Percentiles rank a stretch among this genome's conserved stretches.
These are phyloP conservation scores for Stenocarpella maydis DNA, from an alignment of 2,329 filamentous ascomycete genomes.

Conservation along the genomic window DNA sequence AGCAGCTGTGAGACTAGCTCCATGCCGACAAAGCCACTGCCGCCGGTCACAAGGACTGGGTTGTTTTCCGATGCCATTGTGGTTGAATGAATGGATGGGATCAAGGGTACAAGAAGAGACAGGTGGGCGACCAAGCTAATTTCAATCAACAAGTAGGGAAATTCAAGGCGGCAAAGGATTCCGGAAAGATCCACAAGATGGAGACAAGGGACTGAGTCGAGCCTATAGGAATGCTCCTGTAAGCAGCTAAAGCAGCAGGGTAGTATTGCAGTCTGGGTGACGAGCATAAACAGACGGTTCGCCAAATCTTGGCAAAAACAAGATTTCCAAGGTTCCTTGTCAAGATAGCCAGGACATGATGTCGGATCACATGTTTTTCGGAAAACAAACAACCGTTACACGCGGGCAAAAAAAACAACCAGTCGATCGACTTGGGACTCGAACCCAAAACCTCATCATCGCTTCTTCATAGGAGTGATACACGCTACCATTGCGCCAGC, in stretches of 20 bases:
- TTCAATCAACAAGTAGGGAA: slow-evolving; percentile 4
- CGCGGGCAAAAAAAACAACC: not conserved
- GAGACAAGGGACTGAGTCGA: slow-evolving; percentile 1
- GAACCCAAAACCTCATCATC: slow-evolving; percentile 24
- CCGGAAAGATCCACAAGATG: slow-evolving; percentile 13
- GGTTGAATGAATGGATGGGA: not conserved
- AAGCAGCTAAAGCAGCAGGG: slow-evolving; percentile 7
- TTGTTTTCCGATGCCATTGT: not conserved
- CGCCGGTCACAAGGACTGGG: slow-evolving; percentile 63
- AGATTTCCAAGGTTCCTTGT: too few species aligned
- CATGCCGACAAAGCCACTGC: slow-evolving; percentile 69
- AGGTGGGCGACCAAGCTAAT: not conserved
- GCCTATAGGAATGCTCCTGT: slow-evolving; percentile 13
- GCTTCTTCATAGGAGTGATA: slow-evolving; percentile 9
- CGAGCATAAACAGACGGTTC: not conserved
- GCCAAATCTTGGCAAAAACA: not conserved
- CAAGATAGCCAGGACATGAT: not conserved
- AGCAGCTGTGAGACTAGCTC: slow-evolving; percentile 47
- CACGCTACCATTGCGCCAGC: slow-evolving; percentile 25
- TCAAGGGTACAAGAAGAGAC: not conserved
- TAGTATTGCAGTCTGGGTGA: not conserved
- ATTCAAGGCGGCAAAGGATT: slow-evolving; percentile 19
- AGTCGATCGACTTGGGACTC: slow-evolving; percentile 20
- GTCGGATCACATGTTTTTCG: too few species aligned
- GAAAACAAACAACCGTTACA: not conserved